A percentile compares a stretch with the other conserved stretches of the same genome.
These are phyloP conservation scores for Pseudisothecium myosuroides DNA, from an alignment of 225 moss, liverwort and hornwort species.

Conservation along the genomic window DNA sequence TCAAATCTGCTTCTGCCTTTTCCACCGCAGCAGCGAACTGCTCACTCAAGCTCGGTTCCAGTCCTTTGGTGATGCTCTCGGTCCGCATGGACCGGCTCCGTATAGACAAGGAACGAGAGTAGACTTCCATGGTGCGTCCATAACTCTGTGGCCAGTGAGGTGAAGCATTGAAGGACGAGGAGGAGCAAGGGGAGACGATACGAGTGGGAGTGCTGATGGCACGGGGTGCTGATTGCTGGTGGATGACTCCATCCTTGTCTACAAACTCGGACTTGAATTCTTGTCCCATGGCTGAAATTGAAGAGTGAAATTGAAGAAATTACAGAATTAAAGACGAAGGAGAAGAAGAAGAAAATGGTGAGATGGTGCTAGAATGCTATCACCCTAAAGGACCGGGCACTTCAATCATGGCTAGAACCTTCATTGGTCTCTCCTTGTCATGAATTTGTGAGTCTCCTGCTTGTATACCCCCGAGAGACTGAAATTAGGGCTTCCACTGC, in stretches of 20 bases:
- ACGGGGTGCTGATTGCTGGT: not conserved
- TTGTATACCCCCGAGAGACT: not conserved
- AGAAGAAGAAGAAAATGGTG: not conserved
- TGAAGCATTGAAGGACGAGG: constrained; percentile 34
- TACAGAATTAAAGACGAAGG: not conserved
- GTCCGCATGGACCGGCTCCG: not conserved
- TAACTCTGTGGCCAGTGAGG: constrained; percentile 71
- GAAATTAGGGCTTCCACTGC: not conserved
- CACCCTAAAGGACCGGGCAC: not conserved
- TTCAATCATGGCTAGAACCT: not conserved
- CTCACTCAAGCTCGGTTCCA: constrained; percentile 4
- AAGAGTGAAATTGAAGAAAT: not conserved
- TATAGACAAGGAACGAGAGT: constrained; percentile 36
- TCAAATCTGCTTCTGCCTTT: constrained; percentile 10
- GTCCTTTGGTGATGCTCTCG: not conserved
- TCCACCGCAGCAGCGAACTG: not conserved
- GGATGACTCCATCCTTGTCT: not conserved
- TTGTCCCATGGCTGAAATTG: constrained; percentile 10
- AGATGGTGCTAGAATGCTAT: not conserved
- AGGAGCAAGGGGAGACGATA: not conserved
- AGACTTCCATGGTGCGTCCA: constrained; percentile 53
- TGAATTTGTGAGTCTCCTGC: not conserved
- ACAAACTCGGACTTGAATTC: not conserved
- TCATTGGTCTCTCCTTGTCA: not conserved
- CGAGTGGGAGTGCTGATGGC: not conserved